Conservation (phyloP, 2,329 filamentous ascomycete genomes). For the Aureobasidium mangrovei region DNA sequence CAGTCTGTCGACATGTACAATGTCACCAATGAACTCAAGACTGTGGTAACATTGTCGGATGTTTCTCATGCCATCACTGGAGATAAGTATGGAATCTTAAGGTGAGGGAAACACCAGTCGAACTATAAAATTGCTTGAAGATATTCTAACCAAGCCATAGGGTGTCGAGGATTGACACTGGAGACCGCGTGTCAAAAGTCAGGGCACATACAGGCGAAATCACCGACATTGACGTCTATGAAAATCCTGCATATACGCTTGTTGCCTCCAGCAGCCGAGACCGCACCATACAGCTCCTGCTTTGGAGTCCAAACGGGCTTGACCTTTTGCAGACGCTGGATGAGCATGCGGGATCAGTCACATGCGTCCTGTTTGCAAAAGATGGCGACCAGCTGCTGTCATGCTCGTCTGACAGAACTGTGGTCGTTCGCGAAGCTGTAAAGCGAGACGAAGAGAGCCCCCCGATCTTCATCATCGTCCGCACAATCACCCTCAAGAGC, state of each 20-base stretch:
- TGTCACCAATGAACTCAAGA: conserved; percentile 47
- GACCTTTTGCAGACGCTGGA: conserved; percentile 82
- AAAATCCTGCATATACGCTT: conserved; percentile 52
- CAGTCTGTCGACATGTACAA: conserved; percentile 43
- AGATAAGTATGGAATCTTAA: conserved; percentile 76
- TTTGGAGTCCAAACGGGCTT: conserved; percentile 38
- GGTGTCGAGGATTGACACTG: conserved; percentile 55
- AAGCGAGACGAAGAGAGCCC: conserved; percentile 52
- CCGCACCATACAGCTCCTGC: conserved; percentile 86
- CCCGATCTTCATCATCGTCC: conserved; percentile 64
- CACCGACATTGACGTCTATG: conserved; percentile 67
- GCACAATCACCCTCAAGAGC: conserved; percentile 72
- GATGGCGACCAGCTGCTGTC: conserved; percentile 64
- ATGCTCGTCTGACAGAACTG: conserved; percentile 77
- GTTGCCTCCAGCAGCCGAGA: conserved; percentile 81
- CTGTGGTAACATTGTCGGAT: conserved; percentile 50
- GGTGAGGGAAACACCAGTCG: conserved; percentile 29
- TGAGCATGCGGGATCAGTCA: conserved; percentile 83
- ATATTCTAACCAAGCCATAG: conserved; percentile 30
- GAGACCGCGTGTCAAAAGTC: conserved; percentile 56
- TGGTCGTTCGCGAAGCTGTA: conserved; percentile 73
- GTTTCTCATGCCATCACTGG: conserved; percentile 67
- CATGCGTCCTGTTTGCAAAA: conserved; percentile 64
- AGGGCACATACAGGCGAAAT: conserved; percentile 85
- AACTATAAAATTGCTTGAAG: conserved; percentile 8